Evolutionary conservation across 352 stramenopile genomes (phyloP), one percentile per base, ranked within the genome.

Genomic region (Phytophthora agathidicida): DNA sequence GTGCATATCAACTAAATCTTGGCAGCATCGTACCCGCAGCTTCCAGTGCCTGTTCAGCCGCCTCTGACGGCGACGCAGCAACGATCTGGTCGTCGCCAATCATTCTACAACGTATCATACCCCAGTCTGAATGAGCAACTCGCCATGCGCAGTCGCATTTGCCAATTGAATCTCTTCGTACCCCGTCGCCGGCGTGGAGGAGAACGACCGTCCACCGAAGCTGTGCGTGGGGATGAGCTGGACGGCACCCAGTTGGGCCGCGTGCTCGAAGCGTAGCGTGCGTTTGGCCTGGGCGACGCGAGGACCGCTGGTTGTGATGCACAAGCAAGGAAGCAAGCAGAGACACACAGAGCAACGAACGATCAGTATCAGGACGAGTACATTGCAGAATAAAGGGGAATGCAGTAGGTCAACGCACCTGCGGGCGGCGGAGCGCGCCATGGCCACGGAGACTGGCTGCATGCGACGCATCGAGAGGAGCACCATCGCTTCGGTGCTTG

Each of bases 401-500:
- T 27, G 38, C 4, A 48, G 9, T 26, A 35, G 9, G 7, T 10
- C 3, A 2, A 57, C 45, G n/a, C 23, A 83, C 75, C 58, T 68
- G 43, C 45, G 60, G 44, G 56, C 33, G 13, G 60, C 28, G 27
- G 47, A 63, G 48, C 72, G 68, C 30, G 58, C 69, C 37, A 77
- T 66, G 24, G 57, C 62, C 54, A 64, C 46, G 19, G 68, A 60
- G 47, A 66, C 60, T 5, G 80, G 80, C 63, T 89, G 82, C 70
- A 85, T 71, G 42, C 80, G 77, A 57, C 76, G 75, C 82, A 86
- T 77, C 43, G 72, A 63, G 56, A 87, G 60, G 68, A 91, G 59
- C 66, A 72, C 65, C 75, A 86, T 89, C 41, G 38, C 48, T 39
- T 59, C 48, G 27, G 44, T 56, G 50, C 33, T 51, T 55, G 35